A percentile compares a stretch with the other conserved stretches of the same genome.
Conservation (phyloP, 352 stramenopile species). For the Pythium scleroteichum region DNA sequence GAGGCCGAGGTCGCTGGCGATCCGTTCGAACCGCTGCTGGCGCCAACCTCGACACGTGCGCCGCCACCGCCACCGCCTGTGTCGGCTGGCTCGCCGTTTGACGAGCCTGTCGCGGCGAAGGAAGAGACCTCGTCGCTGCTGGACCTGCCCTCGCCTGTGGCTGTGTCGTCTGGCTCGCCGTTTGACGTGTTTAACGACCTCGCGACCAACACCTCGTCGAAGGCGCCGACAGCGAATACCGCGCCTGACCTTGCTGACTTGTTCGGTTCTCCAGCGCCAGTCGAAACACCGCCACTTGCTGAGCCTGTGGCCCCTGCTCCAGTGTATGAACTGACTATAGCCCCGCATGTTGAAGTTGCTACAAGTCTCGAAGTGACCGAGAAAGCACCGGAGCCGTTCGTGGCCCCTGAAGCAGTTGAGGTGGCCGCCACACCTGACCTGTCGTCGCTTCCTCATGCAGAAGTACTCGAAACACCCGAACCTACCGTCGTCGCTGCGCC, state of each 20-base stretch:
- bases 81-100: conserved; percentile 1
- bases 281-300: background rate
- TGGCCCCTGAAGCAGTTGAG: background rate
- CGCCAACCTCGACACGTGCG: background rate
- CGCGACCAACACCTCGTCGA: background rate
- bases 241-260: conserved; percentile 4
- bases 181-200: conserved; percentile 25
- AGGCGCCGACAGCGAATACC: background rate
- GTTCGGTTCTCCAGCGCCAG: background rate
- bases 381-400: background rate
- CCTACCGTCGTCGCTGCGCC: no score
- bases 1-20: background rate
- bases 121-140: conserved; percentile 25
- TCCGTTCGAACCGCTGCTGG: background rate
- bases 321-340: background rate
- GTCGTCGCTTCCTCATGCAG: no score
- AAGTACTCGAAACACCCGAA: no score
- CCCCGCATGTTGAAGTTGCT: background rate
- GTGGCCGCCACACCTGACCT: no score
- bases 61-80: conserved; percentile 2
- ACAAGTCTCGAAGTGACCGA: background rate
- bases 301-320: background rate
- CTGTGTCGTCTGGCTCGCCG: conserved; percentile 4
- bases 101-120: background rate
- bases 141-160: conserved; percentile 46